phyloP scores from a whole-genome alignment of 768 basidiomycete species.

The Boletus coccyginus region DNA sequence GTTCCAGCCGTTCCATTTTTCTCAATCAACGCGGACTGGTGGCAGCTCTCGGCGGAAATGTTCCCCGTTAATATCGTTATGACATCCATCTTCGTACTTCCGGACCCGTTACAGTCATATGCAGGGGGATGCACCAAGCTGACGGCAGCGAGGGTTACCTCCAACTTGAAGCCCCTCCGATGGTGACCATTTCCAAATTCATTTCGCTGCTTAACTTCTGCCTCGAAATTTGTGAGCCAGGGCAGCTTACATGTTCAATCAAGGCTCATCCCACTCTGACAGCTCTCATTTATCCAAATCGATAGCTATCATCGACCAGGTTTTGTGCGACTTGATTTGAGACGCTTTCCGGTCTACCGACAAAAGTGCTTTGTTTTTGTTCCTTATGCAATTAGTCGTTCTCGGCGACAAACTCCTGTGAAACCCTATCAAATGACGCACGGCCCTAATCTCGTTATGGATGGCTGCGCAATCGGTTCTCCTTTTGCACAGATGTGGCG shows the following conservation, averaged over 20 bases:
- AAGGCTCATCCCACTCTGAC: slow-evolving; percentile 22
- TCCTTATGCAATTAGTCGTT: slow-evolving; percentile 35
- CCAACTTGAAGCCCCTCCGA: slow-evolving; percentile 4
- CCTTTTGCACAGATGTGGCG: slow-evolving; percentile 24
- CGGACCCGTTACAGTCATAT: slow-evolving; percentile 35
- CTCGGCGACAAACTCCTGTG: slow-evolving; percentile 33
- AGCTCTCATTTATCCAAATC: slow-evolving; percentile 32
- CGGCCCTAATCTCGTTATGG: slow-evolving; percentile 24
- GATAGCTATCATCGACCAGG: slow-evolving; percentile 19
- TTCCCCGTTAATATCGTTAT: slow-evolving; percentile 32
- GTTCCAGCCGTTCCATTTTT: slow-evolving; percentile 10
- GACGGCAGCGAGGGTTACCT: slow-evolving; percentile 25
- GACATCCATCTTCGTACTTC: slow-evolving; percentile 21
- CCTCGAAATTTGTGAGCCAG: slow-evolving; percentile 24
- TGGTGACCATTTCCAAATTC: slow-evolving; percentile 22
- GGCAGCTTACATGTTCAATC: slow-evolving; percentile 25
- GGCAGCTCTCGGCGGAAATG: slow-evolving; percentile 11
- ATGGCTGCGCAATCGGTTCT: slow-evolving; percentile 29
- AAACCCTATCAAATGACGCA: slow-evolving; percentile 38
- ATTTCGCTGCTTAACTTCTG: slow-evolving; percentile 13
- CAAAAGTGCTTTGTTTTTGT: slow-evolving; percentile 15
- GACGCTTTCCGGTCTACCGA: slow-evolving; percentile 17
- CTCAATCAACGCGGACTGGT: slow-evolving; percentile 8
- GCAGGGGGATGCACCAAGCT: slow-evolving; percentile 24
- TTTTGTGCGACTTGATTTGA: slow-evolving; percentile 24